Base-by-base conservation (phyloP, 495 filamentous ascomycete genomes). In the Trypethelium eluteriae region DNA sequence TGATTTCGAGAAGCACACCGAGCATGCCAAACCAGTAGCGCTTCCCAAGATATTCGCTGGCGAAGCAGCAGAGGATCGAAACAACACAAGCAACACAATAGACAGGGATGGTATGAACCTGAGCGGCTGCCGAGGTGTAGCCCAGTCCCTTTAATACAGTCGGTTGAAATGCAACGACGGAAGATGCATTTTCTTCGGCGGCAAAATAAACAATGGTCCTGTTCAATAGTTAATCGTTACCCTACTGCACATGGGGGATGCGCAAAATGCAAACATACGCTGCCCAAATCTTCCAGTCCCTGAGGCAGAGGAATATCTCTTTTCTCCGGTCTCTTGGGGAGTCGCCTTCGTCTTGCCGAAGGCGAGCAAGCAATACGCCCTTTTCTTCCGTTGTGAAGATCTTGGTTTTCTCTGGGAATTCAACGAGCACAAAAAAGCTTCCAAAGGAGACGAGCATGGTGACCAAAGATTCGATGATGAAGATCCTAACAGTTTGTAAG, bases 231-330 rank as follows among this genome's bases (percentile, higher is more conserved):
- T 25, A 25, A 25, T 25, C 25, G 25, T 25, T 25, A 25, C 1
- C 25, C 25, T 25, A 25, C 25, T 25, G 0, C 25, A 25, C 25
- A 25, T 1, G 25, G 0, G 25, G 25, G 25, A 25, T 25, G 25
- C 25, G 25, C 25, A 25, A 25, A 25, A 25, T 25, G 25, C 25
- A 1, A 25, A 53, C 65, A 65, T 67, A 72, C 70, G 16, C 68
- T 38, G 44, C 53, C 70, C 70, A 72, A 57, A 72, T 70, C 64
- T 72, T 72, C 70, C 70, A 72, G 64, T 72, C 70, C 12, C 61
- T 64, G 36, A 70, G 59, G 39, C 49, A 35, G 7, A 38, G 34
- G 53, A 66, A 25, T 38, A 66, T 59, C 10, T 66, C 34, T 35
- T 38, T 38, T 10, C 10, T 63, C 11, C 38, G 50, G 14, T 70